phyloP scores from a whole-genome alignment of 108 stramenopile species.

The Bacterosira constricta region DNA sequence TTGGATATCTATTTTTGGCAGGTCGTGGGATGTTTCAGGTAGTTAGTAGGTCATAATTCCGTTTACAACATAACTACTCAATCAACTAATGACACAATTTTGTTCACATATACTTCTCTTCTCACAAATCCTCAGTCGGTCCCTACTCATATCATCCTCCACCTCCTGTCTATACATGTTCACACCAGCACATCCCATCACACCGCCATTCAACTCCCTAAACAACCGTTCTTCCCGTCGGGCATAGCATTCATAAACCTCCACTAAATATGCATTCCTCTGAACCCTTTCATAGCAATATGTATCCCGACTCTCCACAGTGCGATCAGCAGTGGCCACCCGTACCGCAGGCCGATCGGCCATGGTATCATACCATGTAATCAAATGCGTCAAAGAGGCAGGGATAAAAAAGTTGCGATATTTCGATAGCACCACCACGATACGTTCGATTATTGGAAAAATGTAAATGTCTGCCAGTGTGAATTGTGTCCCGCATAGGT shows the following conservation, averaged over 20 bases:
- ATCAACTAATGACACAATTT: too few relatives aligned
- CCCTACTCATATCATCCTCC: too few relatives aligned
- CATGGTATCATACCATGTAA: constrained; percentile 30
- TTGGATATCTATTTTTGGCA: too few relatives aligned
- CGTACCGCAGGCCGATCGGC: constrained; percentile 22
- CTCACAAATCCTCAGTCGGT: too few relatives aligned
- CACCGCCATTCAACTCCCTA: constrained; percentile 26
- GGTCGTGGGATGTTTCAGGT: too few relatives aligned
- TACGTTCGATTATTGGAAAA: constrained; percentile 38
- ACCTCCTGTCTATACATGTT: constrained; percentile 37
- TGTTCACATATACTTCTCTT: too few relatives aligned
- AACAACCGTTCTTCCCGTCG: constrained; percentile 20
- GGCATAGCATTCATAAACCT: constrained; percentile 39
- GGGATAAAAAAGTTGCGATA: constrained; percentile 47
- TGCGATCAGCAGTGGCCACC: constrained; percentile 39
- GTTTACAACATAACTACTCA: too few relatives aligned
- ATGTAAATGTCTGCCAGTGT: constrained; percentile 41
- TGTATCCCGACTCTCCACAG: constrained; percentile 14
- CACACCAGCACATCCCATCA: constrained; percentile 15
- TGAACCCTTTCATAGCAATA: constrained; percentile 33
- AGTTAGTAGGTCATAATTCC: too few relatives aligned
- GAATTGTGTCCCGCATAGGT: constrained; percentile 35
- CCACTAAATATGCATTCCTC: constrained; percentile 35
- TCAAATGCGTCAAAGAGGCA: constrained; percentile 20
- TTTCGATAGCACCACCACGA: constrained; percentile 35